Percentiles rank a stretch among this genome's conserved stretches.
phyloP scores from a whole-genome alignment of 2,329 filamentous ascomycete genomes.

The Aspergillus puulaauensis region DNA sequence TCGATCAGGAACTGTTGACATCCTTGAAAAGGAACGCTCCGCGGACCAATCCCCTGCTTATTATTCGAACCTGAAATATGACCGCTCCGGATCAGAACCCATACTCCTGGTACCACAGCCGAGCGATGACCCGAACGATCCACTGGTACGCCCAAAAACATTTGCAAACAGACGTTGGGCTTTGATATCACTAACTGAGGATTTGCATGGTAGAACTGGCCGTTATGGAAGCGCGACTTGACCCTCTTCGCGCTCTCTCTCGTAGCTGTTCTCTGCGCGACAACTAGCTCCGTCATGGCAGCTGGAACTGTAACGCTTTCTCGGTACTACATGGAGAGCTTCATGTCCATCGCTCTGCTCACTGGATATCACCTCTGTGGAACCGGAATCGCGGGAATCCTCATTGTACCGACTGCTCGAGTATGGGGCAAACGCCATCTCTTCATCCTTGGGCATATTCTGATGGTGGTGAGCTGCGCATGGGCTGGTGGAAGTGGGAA shows the following conservation, averaged over 20 bases:
- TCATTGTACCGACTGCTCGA: conserved; percentile 83
- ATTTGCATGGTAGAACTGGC: conserved; percentile 65
- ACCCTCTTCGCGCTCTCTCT: conserved; percentile 78
- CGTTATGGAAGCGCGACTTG: conserved; percentile 78
- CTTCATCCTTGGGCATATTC: conserved; percentile 73
- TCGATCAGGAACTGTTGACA: conserved; percentile 47
- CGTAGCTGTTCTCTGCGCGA: conserved; percentile 77
- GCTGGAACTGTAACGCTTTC: conserved; percentile 81
- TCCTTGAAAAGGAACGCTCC: conserved; percentile 60
- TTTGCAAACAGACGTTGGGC: background rate
- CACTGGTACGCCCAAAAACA: conserved; percentile 54
- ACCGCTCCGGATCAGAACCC: conserved; percentile 62
- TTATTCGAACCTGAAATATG: conserved; percentile 65
- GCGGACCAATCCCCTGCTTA: conserved; percentile 28
- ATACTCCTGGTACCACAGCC: conserved; percentile 89
- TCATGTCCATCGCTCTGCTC: conserved; percentile 76
- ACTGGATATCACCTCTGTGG: conserved; percentile 88
- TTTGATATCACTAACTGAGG: background rate
- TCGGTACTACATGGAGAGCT: conserved; percentile 62
- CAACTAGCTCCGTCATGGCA: conserved; percentile 81
- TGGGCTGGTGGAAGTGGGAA: conserved; percentile 73
- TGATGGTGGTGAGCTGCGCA: conserved; percentile 70
- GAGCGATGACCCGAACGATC: conserved; percentile 87
- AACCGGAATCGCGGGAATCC: conserved; percentile 74
- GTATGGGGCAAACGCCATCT: conserved; percentile 92